Conservation (phyloP, 129 eudicot genomes). For the Helichrysum umbraculigerum region DNA sequence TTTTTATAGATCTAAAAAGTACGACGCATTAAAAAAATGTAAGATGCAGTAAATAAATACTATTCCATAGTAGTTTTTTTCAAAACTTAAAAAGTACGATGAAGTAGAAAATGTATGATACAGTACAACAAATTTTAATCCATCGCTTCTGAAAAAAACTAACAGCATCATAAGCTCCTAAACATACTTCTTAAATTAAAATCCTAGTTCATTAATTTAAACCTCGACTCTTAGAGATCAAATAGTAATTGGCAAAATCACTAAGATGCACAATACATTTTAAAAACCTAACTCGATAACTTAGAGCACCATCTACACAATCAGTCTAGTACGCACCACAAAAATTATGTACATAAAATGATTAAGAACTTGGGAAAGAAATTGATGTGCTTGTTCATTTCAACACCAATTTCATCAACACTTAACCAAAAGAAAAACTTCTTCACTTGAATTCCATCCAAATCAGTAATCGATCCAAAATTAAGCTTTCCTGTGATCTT, state of each 20-base stretch:
- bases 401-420: conserved; percentile 86
- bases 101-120: too few species aligned
- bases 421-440: conserved; percentile 66
- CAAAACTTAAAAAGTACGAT: too few species aligned
- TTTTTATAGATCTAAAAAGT: too few species aligned
- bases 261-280: background rate
- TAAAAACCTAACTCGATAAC: background rate
- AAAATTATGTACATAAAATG: background rate
- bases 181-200: too few species aligned
- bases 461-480: conserved; percentile 66
- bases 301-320: background rate
- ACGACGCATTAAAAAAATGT: too few species aligned
- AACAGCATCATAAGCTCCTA: too few species aligned
- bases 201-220: too few species aligned
- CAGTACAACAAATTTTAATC: too few species aligned
- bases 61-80: too few species aligned
- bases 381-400: conserved; percentile 88
- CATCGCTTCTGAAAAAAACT: too few species aligned
- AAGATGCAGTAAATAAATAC: too few species aligned
- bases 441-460: conserved; percentile 81
- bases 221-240: background rate
- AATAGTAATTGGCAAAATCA: background rate
- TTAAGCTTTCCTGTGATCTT: conserved; percentile 64
- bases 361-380: background rate
- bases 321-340: background rate